Base-by-base conservation (phyloP, 805 yeast genomes). In the Candida ipomoeae region DNA sequence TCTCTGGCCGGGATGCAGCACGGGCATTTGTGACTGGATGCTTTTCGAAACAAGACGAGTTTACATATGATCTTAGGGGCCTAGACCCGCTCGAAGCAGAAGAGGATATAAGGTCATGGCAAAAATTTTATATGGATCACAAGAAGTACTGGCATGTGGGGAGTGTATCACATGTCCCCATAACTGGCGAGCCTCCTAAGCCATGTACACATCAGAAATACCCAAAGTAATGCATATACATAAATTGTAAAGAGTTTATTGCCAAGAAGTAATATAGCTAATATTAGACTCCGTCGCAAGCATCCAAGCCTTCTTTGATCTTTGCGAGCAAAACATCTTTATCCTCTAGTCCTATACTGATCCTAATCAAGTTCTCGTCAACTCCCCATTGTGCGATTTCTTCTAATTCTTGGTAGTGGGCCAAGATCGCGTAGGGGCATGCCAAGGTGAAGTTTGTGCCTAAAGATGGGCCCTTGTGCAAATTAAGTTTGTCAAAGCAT, bases 361-460 rank as follows among this genome's bases (percentile, higher is more conserved):
- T 77, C 63, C 97, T 76, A 44, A 91, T 83, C 54, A 91, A 69
- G 62, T 85, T 78, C 52, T 83, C 72, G 62, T 88, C 96, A 32
- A 90, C 88, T 1, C 94, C 96, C 84, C 89, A 90, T 59, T 81
- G 73, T 46, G 79, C 87, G 20, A 87, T 84, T 61, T 83, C 89
- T 52, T 88, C 92, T 50, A 89, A 69, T 66, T 90, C 96, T 48
- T 75, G 77, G 66, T 82, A 89, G 65, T 90, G 96, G 2, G 96
- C 96, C 52, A 91, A 73, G 43, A 91, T 80, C 6, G 96, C 79
- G 67, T 91, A 91, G 7, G 97, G 97, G 64, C 96, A 90, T 5
- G 90, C 90, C 58, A 90, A 73, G 0, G 96, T 85, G 70, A 89
- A 88, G 68, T 87, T 90, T 0, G 96, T 89, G 11, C 97, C 97